Evolutionary conservation across 306 rosid species (phyloP), one percentile per base, ranked within the genome.

Genomic region (Phaseolus lunatus): DNA sequence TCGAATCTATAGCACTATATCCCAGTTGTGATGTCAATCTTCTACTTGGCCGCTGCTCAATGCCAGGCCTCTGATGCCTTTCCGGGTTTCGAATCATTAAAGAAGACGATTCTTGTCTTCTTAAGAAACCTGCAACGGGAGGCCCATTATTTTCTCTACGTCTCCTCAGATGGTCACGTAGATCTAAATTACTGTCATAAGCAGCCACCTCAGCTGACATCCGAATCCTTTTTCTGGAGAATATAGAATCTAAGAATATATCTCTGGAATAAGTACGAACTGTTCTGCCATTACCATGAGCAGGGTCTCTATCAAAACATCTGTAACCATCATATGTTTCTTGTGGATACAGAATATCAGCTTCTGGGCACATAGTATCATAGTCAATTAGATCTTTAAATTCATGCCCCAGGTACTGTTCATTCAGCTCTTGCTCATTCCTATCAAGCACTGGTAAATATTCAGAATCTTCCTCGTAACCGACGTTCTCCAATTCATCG

Each of bases 111-210:
- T 73, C 85, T n/a, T 11, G 83, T 72, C 88, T 85, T 85, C 89
- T 85, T 35, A 84, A 79, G 52, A 82, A 73, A 70, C 84, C 83
- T 9, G 88, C 16, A 63, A 58, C 58, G 11, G 86, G 75, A 70
- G 59, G 41, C 72, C 62, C 83, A 33, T 78, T 73, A 56, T 47
- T 41, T 80, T 84, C 81, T 71, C 85, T 83, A 5, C 88, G 89
- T 68, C 92, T 92, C 56, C 84, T 85, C 70, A 95, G 88, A 84
- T 81, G 84, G 49, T 91, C 74, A 47, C 98, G 83, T 8, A 89
- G 89, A 87, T 90, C 97, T 33, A 74, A 69, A n/a, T 78, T 70
- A 59, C 75, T 29, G 68, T 82, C 90, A 73, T 72, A 74, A 31
- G 57, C 84, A 64, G 72, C 59, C 77, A 79, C 70, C 63, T 89